Base-by-base conservation (phyloP, 768 basidiomycete genomes). In the Phaffia tasmanica region DNA sequence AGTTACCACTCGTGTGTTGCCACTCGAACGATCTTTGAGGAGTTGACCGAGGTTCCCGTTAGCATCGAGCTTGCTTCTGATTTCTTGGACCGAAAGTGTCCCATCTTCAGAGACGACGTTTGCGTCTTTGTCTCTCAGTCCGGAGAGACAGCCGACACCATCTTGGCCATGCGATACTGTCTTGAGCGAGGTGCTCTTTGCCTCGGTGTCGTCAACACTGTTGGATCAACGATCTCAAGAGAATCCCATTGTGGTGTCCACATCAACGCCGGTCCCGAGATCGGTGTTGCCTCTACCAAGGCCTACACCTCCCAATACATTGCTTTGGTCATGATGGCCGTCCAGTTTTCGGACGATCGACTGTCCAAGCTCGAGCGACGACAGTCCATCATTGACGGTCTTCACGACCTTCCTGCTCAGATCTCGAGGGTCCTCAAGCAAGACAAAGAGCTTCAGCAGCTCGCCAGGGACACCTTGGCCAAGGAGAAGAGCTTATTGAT, bases 271-370 rank as follows among this genome's bases (percentile, higher is more conserved):
- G 92, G 92, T 29, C 68, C 72, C 19, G 68, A 72, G 60, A 92
- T 99, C 71, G 94, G 95, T 82, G 95, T 99, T 67, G 95, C 95
- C 6, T 97, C 92, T 21, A 98, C 95, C 68, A 99, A 99, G 88
- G 94, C 94, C 2, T 98, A 97, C 78, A 98, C 95, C 9, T 97
- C 93, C 51, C 95, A 99, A 80, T 98, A 97, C 79, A 91, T 99
- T 70, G 57, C 94, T 6, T 82, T 99, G 58, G 80, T 95, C 77
- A 91, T 99, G 86, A 93, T 99, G 78, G 95, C 95, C n/a, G 82
- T 99, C 21, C 94, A 97, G 78, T 82, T 99, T 29, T 93, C 91
- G 9, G 95, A 98, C 76, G 95, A 99, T 78, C 87, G 91, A 51
- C 89, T 97, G 75, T 91, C 89, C 30, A 85, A 95, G 79, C 86